Percentiles rank a stretch among this genome's conserved stretches.
phyloP scores from a whole-genome alignment of 352 stramenopile species.

The Phytophthora megakarya region DNA sequence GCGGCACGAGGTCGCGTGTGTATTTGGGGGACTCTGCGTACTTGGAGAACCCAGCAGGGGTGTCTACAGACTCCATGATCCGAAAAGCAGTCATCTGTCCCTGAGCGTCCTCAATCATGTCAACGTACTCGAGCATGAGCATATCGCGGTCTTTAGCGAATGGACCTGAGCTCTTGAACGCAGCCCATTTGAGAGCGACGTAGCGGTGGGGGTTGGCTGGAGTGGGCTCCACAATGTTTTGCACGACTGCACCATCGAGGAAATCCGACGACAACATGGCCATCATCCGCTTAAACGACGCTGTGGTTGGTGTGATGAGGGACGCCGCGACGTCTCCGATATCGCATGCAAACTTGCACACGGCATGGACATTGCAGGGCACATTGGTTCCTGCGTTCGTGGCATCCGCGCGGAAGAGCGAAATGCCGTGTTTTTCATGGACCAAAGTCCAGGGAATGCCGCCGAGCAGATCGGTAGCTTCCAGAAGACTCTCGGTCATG shows the following conservation, averaged over 20 bases:
- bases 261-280: conserved; percentile 84
- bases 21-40: conserved; percentile 72
- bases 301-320: conserved; percentile 81
- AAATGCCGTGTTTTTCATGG: conserved; percentile 84
- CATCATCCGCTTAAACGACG: conserved; percentile 88
- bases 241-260: conserved; percentile 77
- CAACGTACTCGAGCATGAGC: conserved; percentile 87
- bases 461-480: conserved; percentile 75
- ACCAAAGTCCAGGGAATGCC: conserved; percentile 75
- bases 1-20: conserved; percentile 71
- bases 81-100: conserved; percentile 84
- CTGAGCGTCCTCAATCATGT: conserved; percentile 88
- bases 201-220: conserved; percentile 72
- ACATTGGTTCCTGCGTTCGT: conserved; percentile 51
- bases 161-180: conserved; percentile 82
- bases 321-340: conserved; percentile 86
- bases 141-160: conserved; percentile 84
- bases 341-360: conserved; percentile 78
- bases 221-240: conserved; percentile 80
- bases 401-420: conserved; percentile 76
- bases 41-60: conserved; percentile 50
- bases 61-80: conserved; percentile 85
- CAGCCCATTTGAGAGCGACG: conserved; percentile 85
- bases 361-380: conserved; percentile 86
- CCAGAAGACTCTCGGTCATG: conserved; percentile 81